Conservation (phyloP, 2,329 filamentous ascomycete species). For the Monilinia fructicola region DNA sequence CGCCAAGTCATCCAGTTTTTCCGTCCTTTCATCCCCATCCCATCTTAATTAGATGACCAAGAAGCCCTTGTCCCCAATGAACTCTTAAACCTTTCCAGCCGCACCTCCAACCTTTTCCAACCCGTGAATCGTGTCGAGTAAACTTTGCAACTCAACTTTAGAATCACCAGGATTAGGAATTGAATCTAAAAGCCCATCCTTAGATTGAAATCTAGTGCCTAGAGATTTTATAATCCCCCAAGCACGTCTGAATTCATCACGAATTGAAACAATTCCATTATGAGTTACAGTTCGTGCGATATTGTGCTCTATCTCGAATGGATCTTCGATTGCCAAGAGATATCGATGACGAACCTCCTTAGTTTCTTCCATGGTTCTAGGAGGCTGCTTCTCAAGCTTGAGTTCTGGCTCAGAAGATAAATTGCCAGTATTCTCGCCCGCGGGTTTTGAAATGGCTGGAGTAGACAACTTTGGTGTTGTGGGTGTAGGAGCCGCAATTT, state of each 20-base stretch:
- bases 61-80: background rate
- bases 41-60: background rate
- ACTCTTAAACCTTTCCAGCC: slow-evolving; percentile 2
- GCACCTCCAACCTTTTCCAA: background rate
- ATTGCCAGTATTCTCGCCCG: background rate
- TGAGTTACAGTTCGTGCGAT: slow-evolving; percentile 84
- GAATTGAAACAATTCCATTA: slow-evolving; percentile 75
- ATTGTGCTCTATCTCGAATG: slow-evolving; percentile 86
- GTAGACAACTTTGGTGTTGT: slow-evolving; percentile 24
- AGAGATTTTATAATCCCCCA: slow-evolving; percentile 66
- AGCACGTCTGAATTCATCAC: slow-evolving; percentile 80
- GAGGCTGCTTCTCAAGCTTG: slow-evolving; percentile 25
- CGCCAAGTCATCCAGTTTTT: slow-evolving; percentile 10
- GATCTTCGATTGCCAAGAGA: slow-evolving; percentile 87
- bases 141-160: slow-evolving; percentile 28
- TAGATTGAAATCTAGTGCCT: slow-evolving; percentile 42
- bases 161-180: slow-evolving; percentile 21
- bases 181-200: slow-evolving; percentile 34
- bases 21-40: background rate
- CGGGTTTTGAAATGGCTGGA: background rate
- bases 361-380: slow-evolving; percentile 36
- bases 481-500: slow-evolving; percentile 38
- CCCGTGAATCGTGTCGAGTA: slow-evolving; percentile 37
- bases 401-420: slow-evolving; percentile 18
- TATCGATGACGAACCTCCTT: slow-evolving; percentile 78